Conservation (phyloP, 441 rosid species). For the Dalechampia spathulata region DNA sequence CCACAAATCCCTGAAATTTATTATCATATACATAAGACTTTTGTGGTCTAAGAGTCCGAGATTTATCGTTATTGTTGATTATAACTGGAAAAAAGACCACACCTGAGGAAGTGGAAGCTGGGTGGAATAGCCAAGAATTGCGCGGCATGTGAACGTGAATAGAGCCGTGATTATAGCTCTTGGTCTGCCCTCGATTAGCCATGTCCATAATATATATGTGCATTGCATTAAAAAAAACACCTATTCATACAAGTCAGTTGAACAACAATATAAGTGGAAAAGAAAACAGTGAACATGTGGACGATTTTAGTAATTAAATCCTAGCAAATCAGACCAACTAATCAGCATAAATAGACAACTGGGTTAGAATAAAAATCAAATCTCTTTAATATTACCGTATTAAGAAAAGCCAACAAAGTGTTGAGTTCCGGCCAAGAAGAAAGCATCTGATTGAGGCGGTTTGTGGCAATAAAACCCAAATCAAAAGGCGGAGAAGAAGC, state of each 20-base stretch:
- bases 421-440: conserved; percentile 69
- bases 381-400: conserved; percentile 43
- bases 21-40: too few relatives aligned
- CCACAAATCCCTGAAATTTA: conserved; percentile 81
- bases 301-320: not conserved
- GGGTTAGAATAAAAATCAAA: too few relatives aligned
- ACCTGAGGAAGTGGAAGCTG: conserved; percentile 97
- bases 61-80: too few relatives aligned
- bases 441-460: conserved; percentile 46
- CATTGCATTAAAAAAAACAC: conserved; percentile 92
- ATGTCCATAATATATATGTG: conserved; percentile 68
- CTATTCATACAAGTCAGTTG: too few relatives aligned
- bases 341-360: too few relatives aligned
- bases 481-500: conserved; percentile 72
- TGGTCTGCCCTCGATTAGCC: conserved; percentile 75
- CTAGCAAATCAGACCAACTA: too few relatives aligned
- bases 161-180: conserved; percentile 75
- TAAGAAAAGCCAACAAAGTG: conserved; percentile 66
- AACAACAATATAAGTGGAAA: too few relatives aligned
- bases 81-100: not conserved
- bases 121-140: conserved; percentile 87
- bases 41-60: too few relatives aligned
- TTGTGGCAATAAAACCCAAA: conserved; percentile 71
- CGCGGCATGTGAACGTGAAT: conserved; percentile 99
- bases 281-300: too few relatives aligned